Evolutionary conservation across 495 filamentous ascomycete genomes (phyloP), one percentile per base, ranked within the genome.

Genomic region (Neurospora hispaniola): DNA sequence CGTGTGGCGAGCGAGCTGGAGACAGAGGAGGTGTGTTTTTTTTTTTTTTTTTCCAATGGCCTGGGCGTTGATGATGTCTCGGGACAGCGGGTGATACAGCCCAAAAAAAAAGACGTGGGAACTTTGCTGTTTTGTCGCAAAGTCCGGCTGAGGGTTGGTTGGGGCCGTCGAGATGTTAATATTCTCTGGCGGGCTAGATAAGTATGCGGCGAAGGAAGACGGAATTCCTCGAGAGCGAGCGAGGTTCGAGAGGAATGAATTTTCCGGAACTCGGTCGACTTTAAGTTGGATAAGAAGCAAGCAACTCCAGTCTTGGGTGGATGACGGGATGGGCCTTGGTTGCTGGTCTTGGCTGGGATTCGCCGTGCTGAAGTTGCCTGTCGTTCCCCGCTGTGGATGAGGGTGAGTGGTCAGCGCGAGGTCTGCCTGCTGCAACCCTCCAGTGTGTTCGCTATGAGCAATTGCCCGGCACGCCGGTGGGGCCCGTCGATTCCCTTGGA

Each of bases 1-100:
- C 70, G 62, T 42, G 74, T 42, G 74, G 73, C 74, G 73, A 71
- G 71, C 73, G 68, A 72, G 71, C 69, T 66, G 54, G 27, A 66
- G 12, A 66, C 27, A 66, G 54, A 66, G 35, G 14, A 31, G 35
- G 54, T 66, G 14, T 66, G 6, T 35, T 35, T 16, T 62, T 23
- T 27, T 62, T 23, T 66, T 3, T 35, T 35, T 16, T 62, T 23
- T 27, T 38, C 35, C 35, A 38, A 66, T 66, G 27, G 16, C 54
- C 54, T 14, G 18, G 54, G 27, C 27, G 54, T 66, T 66, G 54
- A 10, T 38, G 27, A 18, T 35, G 14, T 66, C 54, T 66, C 54
- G 54, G 54, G 23, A 35, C 35, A 35, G 54, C 54, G 27, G 54
- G 27, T 66, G 27, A 35, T 18, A 66, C 54, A 38, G 54, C 14